Percentiles rank a stretch among this genome's conserved stretches.
phyloP scores from a whole-genome alignment of 768 basidiomycete species.

The Boletus tomentosulus region DNA sequence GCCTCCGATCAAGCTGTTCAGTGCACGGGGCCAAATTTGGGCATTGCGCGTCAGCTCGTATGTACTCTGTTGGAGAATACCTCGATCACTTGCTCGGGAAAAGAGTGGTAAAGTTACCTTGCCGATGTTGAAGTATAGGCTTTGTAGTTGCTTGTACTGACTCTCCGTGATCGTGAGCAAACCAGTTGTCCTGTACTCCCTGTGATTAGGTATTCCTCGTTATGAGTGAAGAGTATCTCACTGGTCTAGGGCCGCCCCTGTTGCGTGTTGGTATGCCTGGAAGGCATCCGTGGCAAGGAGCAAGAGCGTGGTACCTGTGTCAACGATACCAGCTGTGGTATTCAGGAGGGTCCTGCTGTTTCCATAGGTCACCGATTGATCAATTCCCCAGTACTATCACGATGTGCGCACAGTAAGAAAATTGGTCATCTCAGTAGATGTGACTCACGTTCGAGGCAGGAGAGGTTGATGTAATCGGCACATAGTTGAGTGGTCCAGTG shows the following conservation, averaged over 20 bases:
- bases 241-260: slow-evolving; percentile 50
- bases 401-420: background rate
- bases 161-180: slow-evolving; percentile 48
- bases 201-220: background rate
- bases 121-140: slow-evolving; percentile 51
- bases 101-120: slow-evolving; percentile 23
- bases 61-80: slow-evolving; percentile 31
- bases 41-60: slow-evolving; percentile 59
- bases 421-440: background rate
- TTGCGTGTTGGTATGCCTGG: slow-evolving; percentile 50
- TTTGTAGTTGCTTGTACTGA: slow-evolving; percentile 48
- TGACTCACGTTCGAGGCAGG: slow-evolving; percentile 37
- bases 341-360: slow-evolving; percentile 29
- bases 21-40: slow-evolving; percentile 42
- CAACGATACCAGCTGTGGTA: slow-evolving; percentile 46
- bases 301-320: slow-evolving; percentile 52
- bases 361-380: slow-evolving; percentile 37
- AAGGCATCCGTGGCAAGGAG: slow-evolving; percentile 59
- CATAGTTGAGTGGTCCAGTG: slow-evolving; percentile 34
- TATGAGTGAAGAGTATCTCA: slow-evolving; percentile 19
- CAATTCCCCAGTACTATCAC: slow-evolving; percentile 46
- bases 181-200: slow-evolving; percentile 43
- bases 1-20: too few relatives aligned
- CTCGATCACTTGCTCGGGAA: background rate
- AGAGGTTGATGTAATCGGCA: slow-evolving; percentile 41